A percentile compares a stretch with the other conserved stretches of the same genome.
These are phyloP conservation scores for Mimosa pudica DNA, from an alignment of 306 rosid species.

Conservation along the genomic window DNA sequence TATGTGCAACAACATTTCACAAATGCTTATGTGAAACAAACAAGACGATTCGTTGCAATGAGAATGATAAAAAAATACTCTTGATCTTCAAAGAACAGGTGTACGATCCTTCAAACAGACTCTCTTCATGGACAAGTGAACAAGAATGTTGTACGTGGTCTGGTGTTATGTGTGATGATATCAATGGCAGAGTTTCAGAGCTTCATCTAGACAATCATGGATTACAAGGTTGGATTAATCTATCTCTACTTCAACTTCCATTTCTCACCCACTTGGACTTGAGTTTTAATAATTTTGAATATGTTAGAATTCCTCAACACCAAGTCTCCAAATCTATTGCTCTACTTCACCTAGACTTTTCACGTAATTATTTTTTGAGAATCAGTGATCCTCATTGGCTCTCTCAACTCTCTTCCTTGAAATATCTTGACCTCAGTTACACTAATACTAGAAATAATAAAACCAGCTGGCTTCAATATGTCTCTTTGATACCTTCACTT, in stretches of 20 bases:
- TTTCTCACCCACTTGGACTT: no score
- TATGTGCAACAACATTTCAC: not conserved
- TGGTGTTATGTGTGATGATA: no score
- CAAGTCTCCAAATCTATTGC: not conserved
- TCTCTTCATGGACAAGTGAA: constrained; percentile 5
- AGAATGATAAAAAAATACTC: constrained; percentile 11
- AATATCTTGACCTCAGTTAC: not conserved
- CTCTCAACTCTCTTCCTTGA: not conserved
- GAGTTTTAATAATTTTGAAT: no score
- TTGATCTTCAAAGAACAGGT: constrained; percentile 10
- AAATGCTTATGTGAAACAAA: not conserved
- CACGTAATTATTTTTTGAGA: not conserved
- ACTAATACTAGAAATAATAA: not conserved
- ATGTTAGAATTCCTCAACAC: no score
- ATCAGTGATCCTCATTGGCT: not conserved
- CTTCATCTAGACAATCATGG: no score
- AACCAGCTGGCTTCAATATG: not conserved
- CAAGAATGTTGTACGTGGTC: constrained; percentile 18
- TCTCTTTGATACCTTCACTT: not conserved
- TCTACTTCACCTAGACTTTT: not conserved
- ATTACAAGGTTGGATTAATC: no score
- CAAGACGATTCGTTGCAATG: not conserved
- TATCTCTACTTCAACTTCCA: no score
- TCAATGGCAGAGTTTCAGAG: no score
- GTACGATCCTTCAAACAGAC: not conserved